These are phyloP conservation scores for Chalara sp. DNA, from an alignment of 2,329 filamentous ascomycete species.

Conservation along the genomic window DNA sequence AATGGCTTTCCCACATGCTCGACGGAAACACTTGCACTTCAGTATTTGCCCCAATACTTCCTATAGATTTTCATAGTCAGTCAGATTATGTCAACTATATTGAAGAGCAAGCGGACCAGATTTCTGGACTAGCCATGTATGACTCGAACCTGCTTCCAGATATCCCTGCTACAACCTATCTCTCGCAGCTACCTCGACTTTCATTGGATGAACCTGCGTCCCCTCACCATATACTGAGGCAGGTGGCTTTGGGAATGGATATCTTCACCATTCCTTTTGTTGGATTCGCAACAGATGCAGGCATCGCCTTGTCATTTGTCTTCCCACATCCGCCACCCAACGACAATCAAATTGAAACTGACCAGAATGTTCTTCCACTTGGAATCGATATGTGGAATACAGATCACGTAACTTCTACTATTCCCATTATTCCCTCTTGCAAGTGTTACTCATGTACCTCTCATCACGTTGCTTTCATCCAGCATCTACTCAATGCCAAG, in stretches of 20 bases:
- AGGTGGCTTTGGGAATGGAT: slow-evolving; percentile 73
- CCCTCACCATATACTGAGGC: slow-evolving; percentile 71
- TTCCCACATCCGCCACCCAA: slow-evolving; percentile 48
- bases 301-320: slow-evolving; percentile 73
- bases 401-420: slow-evolving; percentile 52
- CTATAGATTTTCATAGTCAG: slow-evolving; percentile 69
- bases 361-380: slow-evolving; percentile 39
- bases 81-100: slow-evolving; percentile 73
- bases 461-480: slow-evolving; percentile 81
- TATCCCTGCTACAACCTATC: slow-evolving; percentile 46
- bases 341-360: slow-evolving; percentile 1
- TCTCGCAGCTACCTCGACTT: slow-evolving; percentile 63
- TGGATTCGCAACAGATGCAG: slow-evolving; percentile 68
- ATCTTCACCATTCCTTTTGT: slow-evolving; percentile 73
- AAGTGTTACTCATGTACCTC: slow-evolving; percentile 75
- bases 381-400: slow-evolving; percentile 74
- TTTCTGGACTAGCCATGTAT: slow-evolving; percentile 74
- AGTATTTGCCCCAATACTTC: slow-evolving; percentile 63
- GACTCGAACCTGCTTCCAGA: slow-evolving; percentile 62
- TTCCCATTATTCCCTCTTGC: slow-evolving; percentile 58
- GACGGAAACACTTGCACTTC: slow-evolving; percentile 29
- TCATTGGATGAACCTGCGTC: slow-evolving; percentile 63
- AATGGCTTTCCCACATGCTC: slow-evolving; percentile 69
- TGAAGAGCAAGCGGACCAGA: slow-evolving; percentile 49
- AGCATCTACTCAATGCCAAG: slow-evolving; percentile 80